Evolutionary conservation across 192 early-diverging fungal genomes (phyloP).

Genomic region (Coemansia sp.): DNA sequence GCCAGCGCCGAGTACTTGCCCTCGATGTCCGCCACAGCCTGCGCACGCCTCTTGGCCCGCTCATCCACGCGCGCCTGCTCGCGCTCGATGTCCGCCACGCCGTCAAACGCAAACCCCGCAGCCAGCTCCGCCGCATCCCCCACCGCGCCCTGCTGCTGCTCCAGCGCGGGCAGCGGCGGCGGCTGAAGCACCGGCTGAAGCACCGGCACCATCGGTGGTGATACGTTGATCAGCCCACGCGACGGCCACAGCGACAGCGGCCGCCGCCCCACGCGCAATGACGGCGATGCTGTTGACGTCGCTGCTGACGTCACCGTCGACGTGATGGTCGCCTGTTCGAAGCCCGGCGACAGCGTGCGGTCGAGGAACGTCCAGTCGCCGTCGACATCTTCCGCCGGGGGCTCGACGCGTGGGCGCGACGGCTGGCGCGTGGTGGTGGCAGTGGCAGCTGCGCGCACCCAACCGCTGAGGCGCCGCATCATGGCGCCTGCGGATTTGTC

Average conservation of each 20-base stretch:
- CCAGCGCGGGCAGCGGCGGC: not conserved
- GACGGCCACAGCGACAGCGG: slow-evolving; percentile 11
- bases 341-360: slow-evolving; percentile 17
- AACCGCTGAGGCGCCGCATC: slow-evolving; percentile 41
- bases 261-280: not conserved
- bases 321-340: not conserved
- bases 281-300: not conserved
- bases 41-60: not conserved
- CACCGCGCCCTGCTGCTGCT: not conserved
- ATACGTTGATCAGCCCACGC: slow-evolving; percentile 4
- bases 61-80: slow-evolving; percentile 38
- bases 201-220: not conserved
- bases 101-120: slow-evolving; percentile 46
- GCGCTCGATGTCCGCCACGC: slow-evolving; percentile 47
- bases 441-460: slow-evolving; percentile 7
- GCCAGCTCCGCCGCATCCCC: slow-evolving; percentile 13
- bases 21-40: not conserved
- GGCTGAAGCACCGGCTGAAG: not conserved
- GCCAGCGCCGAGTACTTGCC: slow-evolving; percentile 26
- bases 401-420: not conserved
- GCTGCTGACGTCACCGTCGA: not conserved
- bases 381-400: not conserved
- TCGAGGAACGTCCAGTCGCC: slow-evolving; percentile 52
- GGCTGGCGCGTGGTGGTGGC: slow-evolving; percentile 12
- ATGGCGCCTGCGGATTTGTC: not conserved